Base-by-base conservation (phyloP, 2,329 filamentous ascomycete genomes). In the Cladophialophora psammophila region DNA sequence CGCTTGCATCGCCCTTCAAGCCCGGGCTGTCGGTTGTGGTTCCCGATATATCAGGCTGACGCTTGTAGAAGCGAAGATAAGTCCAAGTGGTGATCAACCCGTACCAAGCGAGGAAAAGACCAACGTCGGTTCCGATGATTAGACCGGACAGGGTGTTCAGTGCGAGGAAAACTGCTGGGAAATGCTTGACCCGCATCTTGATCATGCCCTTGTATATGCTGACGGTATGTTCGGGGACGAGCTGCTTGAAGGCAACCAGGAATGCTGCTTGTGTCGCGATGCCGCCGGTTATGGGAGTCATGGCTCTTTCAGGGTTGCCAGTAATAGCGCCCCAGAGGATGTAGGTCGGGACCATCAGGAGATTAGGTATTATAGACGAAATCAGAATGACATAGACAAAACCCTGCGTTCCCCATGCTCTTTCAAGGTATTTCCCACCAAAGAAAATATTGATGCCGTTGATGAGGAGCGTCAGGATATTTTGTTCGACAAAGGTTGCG, bases 201-300 rank as follows among this genome's bases (percentile, higher is more conserved):
- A 98, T 78, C 68, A 97, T 82, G 71, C 93, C 93, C 71, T 91
- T 91, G 82, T 97, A 94, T 66, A 99, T 87, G 4, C 94, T 95
- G 61, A 98, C 94, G 10, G 95, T 99, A 79, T 99, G 95, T 69
- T 97, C 94, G 26, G 95, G 95, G 40, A 98, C 91, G 58, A 99
- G 91, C 80, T 99, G 95, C 81, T 96, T 98, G 81, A 98, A 97
- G 63, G 94, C 92, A 74, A 98, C 92, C 69, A 99, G 91, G 82
- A 98, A 98, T 69, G 91, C 90, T 55, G 95, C 93, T 79, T 97
- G 94, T 65, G 97, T 84, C 15, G 94, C 89, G 70, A 97, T 90
- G 63, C 93, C 94, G 73, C 95, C 95, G 73, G 91, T 92, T 76
- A 98, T 92, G 70, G 91, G 90, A 54, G 91, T 93, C 55, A 92